Base-by-base conservation (phyloP, 2,329 filamentous ascomycete genomes). In the Fusarium sp. region DNA sequence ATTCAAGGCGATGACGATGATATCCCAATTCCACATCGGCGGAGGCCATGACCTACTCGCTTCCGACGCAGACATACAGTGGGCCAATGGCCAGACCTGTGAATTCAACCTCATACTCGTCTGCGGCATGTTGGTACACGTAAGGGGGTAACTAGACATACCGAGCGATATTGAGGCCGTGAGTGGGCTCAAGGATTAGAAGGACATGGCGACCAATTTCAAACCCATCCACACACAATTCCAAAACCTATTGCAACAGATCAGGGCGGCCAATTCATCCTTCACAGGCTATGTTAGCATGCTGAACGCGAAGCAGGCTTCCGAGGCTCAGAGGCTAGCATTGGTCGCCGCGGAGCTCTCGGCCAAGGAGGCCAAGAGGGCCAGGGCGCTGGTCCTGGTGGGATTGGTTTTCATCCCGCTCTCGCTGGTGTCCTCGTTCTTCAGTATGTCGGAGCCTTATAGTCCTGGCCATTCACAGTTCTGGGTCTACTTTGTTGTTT, bases 331-430 rank as follows among this genome's bases (percentile, higher is more conserved):
- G 41, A 16, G 7, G 2, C 8, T 44, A 18, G 41, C 8, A 8
- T 12, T 44, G 6, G 10, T 13, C 6, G 10, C 41, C 9, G 41
- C 41, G 2, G 11, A 44, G 9, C 18, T 44, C 41, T 44, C 41
- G 18, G 41, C 6, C 16, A 12, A 4, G 9, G 56, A 60, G 18
- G 41, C 37, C 8, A 60, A 52, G 18, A 41, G 47, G 10, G 39
- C 47, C 1, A 60, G 43, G 15, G 18, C 47, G 1, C 47, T 60
- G 0, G 43, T 34, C 2, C 8, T 60, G 2, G 40, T 60, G n/a
- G 56, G 47, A 30, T 41, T 60, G 8, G 51, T 60, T 18, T 60
- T 60, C 18, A 52, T 60, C 18, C 56, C 56, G 13, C 39, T 60
- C 5, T 39, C 47, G 13, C 37, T 44, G 7, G 28, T 23, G 23